phyloP scores from a whole-genome alignment of 208 protist genomes.

The Blechomonas ayalai region DNA sequence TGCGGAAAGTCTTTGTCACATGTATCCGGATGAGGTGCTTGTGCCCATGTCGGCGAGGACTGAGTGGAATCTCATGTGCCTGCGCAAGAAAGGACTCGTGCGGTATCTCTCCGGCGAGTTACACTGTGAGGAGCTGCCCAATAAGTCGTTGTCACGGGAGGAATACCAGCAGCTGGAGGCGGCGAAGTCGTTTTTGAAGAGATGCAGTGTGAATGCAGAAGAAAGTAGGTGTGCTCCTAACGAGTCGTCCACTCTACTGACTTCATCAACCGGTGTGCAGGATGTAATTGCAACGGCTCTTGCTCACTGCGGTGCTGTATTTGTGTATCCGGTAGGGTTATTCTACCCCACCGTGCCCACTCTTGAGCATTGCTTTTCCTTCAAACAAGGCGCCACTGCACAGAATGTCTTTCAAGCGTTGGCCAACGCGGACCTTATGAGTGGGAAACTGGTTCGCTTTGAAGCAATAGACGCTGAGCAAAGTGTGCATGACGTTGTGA shows the following conservation, averaged over 20 bases:
- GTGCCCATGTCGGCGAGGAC: slow-evolving; percentile 68
- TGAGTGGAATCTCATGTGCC: slow-evolving; percentile 66
- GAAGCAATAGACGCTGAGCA: slow-evolving; percentile 41
- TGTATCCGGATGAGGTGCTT: slow-evolving; percentile 69
- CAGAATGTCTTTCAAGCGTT: slow-evolving; percentile 72
- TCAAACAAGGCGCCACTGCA: slow-evolving; percentile 55
- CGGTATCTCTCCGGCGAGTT: slow-evolving; percentile 49
- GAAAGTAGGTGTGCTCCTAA: too few species aligned
- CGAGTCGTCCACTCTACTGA: background rate
- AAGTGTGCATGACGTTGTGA: background rate
- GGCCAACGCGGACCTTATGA: slow-evolving; percentile 34
- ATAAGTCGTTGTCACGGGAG: background rate
- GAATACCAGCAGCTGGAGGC: background rate
- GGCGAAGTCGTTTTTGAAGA: slow-evolving; percentile 7
- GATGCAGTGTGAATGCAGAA: background rate
- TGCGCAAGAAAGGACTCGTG: slow-evolving; percentile 48
- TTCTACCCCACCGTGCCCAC: slow-evolving; percentile 42
- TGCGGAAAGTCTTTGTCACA: slow-evolving; percentile 23
- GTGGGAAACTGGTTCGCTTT: slow-evolving; percentile 84
- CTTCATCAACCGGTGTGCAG: slow-evolving; percentile 74
- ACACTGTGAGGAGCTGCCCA: slow-evolving; percentile 3
- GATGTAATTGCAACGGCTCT: slow-evolving; percentile 68
- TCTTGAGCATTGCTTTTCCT: slow-evolving; percentile 65
- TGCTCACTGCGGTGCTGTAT: slow-evolving; percentile 28
- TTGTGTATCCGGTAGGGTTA: slow-evolving; percentile 59